Evolutionary conservation across 2,329 filamentous ascomycete genomes (phyloP).

Genomic region (Emergomyces africanus): DNA sequence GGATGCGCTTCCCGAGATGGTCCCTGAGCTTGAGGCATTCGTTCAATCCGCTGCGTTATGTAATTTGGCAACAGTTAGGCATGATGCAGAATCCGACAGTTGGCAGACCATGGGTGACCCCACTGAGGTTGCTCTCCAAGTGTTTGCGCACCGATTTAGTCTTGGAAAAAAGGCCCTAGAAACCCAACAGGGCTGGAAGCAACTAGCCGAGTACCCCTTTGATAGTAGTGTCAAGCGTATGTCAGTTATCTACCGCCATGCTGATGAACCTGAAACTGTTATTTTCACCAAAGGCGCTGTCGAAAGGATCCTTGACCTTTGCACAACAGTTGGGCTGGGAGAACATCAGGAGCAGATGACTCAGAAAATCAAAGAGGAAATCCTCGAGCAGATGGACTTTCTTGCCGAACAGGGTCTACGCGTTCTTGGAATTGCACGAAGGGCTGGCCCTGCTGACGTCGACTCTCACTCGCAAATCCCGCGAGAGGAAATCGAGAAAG

Average conservation of each 20-base stretch:
- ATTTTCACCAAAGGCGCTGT: constrained; percentile 33
- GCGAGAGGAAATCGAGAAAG: constrained; percentile 39
- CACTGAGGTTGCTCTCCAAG: constrained; percentile 55
- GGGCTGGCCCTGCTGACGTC: constrained; percentile 15
- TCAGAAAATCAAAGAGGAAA: constrained; percentile 28
- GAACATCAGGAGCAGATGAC: constrained; percentile 30
- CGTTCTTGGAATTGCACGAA: constrained; percentile 44
- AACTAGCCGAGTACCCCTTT: constrained; percentile 51
- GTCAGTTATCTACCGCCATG: constrained; percentile 45
- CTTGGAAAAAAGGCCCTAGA: constrained; percentile 34
- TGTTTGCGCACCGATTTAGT: constrained; percentile 50
- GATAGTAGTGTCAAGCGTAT: constrained; percentile 54
- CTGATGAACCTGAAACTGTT: constrained; percentile 21
- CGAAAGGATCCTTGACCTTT: constrained; percentile 32
- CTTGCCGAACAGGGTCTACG: constrained; percentile 47
- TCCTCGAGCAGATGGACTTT: constrained; percentile 44
- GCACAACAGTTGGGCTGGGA: constrained; percentile 34
- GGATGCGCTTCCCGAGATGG: constrained; percentile 24
- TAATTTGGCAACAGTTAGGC: constrained; percentile 40
- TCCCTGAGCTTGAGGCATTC: constrained; percentile 37
- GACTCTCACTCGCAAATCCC: constrained; percentile 23
- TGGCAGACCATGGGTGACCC: constrained; percentile 52
- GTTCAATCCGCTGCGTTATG: constrained; percentile 43
- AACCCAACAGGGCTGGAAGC: constrained; percentile 33
- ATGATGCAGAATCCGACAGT: constrained; percentile 26